Evolutionary conservation across 1,284 basidiomycete genomes (phyloP).

Genomic region (Laetiporus sulphureus): DNA sequence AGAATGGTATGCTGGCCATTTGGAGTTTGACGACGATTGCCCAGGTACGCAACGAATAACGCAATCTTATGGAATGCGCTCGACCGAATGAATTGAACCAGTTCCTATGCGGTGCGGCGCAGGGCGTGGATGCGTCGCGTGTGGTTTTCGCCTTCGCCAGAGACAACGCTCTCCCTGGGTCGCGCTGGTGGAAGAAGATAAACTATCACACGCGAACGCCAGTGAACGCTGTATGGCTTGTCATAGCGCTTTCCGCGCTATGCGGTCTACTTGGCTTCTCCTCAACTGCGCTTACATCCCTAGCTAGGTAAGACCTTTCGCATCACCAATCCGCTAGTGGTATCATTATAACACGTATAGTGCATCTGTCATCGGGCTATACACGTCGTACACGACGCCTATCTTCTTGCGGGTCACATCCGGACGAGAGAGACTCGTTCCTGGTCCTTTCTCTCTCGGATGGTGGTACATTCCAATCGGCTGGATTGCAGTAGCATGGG

Average conservation of each 20-base stretch:
- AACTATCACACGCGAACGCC: slow-evolving; percentile 55
- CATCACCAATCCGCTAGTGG: not conserved
- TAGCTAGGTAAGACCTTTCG: slow-evolving; percentile 44
- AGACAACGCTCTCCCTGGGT: slow-evolving; percentile 67
- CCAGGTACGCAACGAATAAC: slow-evolving; percentile 36
- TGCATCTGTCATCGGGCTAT: slow-evolving; percentile 55
- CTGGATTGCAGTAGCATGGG: slow-evolving; percentile 51
- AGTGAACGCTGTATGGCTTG: slow-evolving; percentile 69
- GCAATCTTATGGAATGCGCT: not conserved
- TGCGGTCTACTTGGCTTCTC: slow-evolving; percentile 65
- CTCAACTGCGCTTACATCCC: slow-evolving; percentile 48
- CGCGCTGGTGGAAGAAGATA: slow-evolving; percentile 57
- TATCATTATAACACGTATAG: slow-evolving; percentile 25
- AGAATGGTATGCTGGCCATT: slow-evolving; percentile 60
- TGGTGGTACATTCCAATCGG: slow-evolving; percentile 48
- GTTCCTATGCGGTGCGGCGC: slow-evolving; percentile 68
- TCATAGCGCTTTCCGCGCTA: slow-evolving; percentile 47
- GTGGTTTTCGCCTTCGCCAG: slow-evolving; percentile 70
- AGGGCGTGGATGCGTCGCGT: slow-evolving; percentile 66
- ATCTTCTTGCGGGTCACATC: slow-evolving; percentile 59
- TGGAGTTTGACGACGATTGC: slow-evolving; percentile 67
- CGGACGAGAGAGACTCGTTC: slow-evolving; percentile 43
- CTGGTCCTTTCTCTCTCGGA: slow-evolving; percentile 50
- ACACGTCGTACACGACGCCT: slow-evolving; percentile 53
- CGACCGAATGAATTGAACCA: too few relatives aligned